Conservation (phyloP, 1,284 basidiomycete genomes). For the Trichosporon ovoides region DNA sequence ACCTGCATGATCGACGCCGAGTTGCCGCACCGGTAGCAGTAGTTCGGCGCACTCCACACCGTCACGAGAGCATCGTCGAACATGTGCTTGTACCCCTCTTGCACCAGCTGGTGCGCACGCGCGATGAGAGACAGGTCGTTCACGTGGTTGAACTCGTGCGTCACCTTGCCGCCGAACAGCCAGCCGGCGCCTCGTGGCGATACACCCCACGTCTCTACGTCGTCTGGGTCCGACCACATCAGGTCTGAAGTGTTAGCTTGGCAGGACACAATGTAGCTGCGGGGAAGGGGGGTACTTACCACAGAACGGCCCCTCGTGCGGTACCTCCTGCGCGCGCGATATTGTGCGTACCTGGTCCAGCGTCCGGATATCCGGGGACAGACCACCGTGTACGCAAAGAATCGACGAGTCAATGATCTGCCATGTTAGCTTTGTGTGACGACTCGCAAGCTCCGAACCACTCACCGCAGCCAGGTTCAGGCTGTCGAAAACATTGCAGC, state of each 20-base stretch:
- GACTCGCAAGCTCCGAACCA: constrained; percentile 17
- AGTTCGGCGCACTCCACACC: constrained; percentile 97
- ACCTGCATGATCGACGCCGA: constrained; percentile 70
- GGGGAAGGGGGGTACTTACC: constrained; percentile 54
- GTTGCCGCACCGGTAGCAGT: constrained; percentile 80
- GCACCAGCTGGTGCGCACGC: constrained; percentile 88
- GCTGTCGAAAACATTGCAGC: constrained; percentile 91
- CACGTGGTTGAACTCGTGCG: constrained; percentile 81
- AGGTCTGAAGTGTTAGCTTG: constrained; percentile 64
- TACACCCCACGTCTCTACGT: constrained; percentile 91
- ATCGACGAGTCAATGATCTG: constrained; percentile 90
- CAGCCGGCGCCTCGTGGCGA: constrained; percentile 91
- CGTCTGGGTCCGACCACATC: constrained; percentile 98
- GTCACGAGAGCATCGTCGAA: constrained; percentile 91
- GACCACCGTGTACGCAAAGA: constrained; percentile 86
- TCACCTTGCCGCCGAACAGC: constrained; percentile 83
- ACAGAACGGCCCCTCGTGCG: constrained; percentile 96
- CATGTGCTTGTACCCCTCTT: constrained; percentile 98
- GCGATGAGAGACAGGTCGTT: constrained; percentile 80
- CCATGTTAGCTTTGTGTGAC: too few relatives aligned
- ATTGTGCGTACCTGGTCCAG: constrained; percentile 87
- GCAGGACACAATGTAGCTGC: too few relatives aligned
- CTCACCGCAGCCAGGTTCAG: constrained; percentile 85
- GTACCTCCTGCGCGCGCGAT: constrained; percentile 88
- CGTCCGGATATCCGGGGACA: constrained; percentile 89